These are phyloP conservation scores for Pichia kluyveri DNA, from an alignment of 805 yeast genomes.

Conservation along the genomic window DNA sequence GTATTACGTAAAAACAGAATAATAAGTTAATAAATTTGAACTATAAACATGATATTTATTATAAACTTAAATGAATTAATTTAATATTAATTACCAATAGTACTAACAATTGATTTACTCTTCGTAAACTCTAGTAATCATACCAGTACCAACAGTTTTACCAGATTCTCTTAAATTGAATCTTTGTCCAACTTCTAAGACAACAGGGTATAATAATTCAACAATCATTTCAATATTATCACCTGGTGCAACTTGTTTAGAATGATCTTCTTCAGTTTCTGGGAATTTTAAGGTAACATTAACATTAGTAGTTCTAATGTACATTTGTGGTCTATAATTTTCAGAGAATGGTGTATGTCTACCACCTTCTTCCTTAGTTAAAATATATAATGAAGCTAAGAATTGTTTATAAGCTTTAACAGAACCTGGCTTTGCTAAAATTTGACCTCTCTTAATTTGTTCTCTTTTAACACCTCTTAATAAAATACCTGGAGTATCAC, in stretches of 20 bases:
- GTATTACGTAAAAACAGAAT: too few relatives aligned
- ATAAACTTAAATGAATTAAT: not conserved
- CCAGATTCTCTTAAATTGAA: constrained; percentile 99
- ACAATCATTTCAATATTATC: constrained; percentile 96
- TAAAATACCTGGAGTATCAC: constrained; percentile 97
- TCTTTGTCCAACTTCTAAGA: constrained; percentile 93
- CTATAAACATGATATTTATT: constrained; percentile 6
- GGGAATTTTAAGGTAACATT: constrained; percentile 90
- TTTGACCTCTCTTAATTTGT: constrained; percentile 96
- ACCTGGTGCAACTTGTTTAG: constrained; percentile 93
- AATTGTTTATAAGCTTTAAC: constrained; percentile 89
- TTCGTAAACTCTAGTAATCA: constrained; percentile 63
- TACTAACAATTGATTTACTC: constrained; percentile 6
- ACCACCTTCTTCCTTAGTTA: constrained; percentile 98
- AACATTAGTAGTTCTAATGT: constrained; percentile 92
- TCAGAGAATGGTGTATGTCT: constrained; percentile 96
- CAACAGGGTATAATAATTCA: constrained; percentile 82
- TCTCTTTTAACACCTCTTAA: constrained; percentile 98
- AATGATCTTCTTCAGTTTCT: constrained; percentile 65
- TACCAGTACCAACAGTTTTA: constrained; percentile 97
- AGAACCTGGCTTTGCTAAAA: constrained; percentile 84
- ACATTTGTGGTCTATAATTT: constrained; percentile 97
- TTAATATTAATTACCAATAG: too few relatives aligned
- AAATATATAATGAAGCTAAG: constrained; percentile 85
- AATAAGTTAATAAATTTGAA: too few relatives aligned